These are phyloP conservation scores for Daucus carota DNA, from an alignment of 129 eudicot genomes.

Conservation along the genomic window DH1_v3.0 NC_030383.2:15264001-15264500, in stretches of 20 bases:
- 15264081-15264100: constrained; percentile 20
- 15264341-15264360: constrained; percentile 15
- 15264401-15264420: constrained; percentile 31
- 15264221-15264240: constrained; percentile 15
- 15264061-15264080: constrained; percentile 46
- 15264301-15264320: neutral
- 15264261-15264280: constrained; percentile 16
- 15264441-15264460: too few species aligned
- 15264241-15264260: constrained; percentile 23
- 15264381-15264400: constrained; percentile 37
- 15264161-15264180: constrained; percentile 71
- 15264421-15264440: constrained; percentile 17
- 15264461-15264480: too few species aligned
- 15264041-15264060: constrained; percentile 57
- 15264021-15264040: constrained; percentile 51
- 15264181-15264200: constrained; percentile 85
- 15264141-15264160: constrained; percentile 60
- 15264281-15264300: constrained; percentile 3
- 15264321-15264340: neutral
- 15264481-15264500: too few species aligned
- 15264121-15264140: constrained; percentile 27
- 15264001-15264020: constrained; percentile 38
- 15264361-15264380: constrained; percentile 26
- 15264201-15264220: constrained; percentile 14
- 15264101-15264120: constrained; percentile 27